phyloP scores from a whole-genome alignment of 305 asterid genomes.

The Solanum hybrid region DNA sequence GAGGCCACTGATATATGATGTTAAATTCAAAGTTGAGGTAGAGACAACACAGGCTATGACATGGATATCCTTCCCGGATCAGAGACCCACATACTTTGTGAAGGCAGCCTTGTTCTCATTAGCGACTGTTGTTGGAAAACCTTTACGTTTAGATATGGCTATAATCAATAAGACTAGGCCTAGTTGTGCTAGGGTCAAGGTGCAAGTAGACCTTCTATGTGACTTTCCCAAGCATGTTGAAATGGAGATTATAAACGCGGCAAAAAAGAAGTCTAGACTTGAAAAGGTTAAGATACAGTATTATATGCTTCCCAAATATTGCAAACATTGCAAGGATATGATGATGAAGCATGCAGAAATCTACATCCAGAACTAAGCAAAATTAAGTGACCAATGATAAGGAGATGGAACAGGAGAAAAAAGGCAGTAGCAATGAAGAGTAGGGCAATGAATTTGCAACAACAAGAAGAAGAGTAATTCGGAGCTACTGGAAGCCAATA shows the following conservation, averaged over 20 bases:
- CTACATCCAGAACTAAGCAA: background rate
- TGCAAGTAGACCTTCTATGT: background rate
- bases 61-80: background rate
- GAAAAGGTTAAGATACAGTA: no score
- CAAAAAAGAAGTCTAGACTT: background rate
- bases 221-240: background rate
- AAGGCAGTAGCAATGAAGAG: background rate
- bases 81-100: background rate
- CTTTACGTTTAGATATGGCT: background rate
- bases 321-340: background rate
- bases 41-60: background rate
- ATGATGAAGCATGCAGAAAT: background rate
- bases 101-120: background rate
- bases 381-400: background rate
- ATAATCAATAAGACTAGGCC: background rate
- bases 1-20: background rate
- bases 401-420: background rate
- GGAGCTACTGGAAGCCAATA: background rate
- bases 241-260: background rate
- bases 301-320: background rate
- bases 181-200: background rate
- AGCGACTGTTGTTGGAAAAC: background rate
- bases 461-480: background rate
- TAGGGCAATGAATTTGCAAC: background rate
- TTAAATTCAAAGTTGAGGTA: background rate